Conservation (phyloP, 1,139 yeast species). For the Candida sanyaensis region DNA sequence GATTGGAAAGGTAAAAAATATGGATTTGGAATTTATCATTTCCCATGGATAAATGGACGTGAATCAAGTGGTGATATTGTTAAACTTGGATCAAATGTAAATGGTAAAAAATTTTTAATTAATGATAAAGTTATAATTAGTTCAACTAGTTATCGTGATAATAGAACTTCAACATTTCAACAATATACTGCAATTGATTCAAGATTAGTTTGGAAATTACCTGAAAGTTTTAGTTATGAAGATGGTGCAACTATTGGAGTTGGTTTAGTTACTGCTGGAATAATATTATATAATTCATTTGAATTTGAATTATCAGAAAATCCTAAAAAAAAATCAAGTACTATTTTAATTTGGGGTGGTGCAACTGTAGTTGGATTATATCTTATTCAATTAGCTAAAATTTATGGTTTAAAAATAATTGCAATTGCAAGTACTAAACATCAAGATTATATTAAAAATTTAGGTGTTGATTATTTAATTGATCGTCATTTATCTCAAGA, state of each 20-base stretch:
- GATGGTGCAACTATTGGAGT: constrained; percentile 51
- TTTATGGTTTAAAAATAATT: constrained; percentile 40
- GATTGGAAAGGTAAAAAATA: constrained; percentile 55
- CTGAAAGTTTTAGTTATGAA: constrained; percentile 27
- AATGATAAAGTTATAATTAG: constrained; percentile 43
- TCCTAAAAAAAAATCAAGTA: constrained; percentile 14
- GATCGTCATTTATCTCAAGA: constrained; percentile 32
- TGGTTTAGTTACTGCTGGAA: constrained; percentile 48
- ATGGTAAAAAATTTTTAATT: constrained; percentile 17
- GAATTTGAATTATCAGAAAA: constrained; percentile 14
- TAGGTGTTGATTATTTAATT: constrained; percentile 43
- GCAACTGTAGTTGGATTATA: constrained; percentile 48
- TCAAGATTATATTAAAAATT: constrained; percentile 25
- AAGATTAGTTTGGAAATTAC: constrained; percentile 44
- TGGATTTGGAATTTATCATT: constrained; percentile 47
- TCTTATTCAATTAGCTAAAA: constrained; percentile 41
- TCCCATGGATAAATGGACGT: constrained; percentile 54
- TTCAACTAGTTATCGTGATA: constrained; percentile 48
- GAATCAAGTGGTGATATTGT: constrained; percentile 45
- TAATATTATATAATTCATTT: constrained; percentile 35
- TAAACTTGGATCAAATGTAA: constrained; percentile 32
- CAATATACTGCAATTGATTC: constrained; percentile 45
- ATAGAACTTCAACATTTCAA: constrained; percentile 50
- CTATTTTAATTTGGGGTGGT: constrained; percentile 49
- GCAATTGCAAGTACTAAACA: constrained; percentile 39